Conservation (phyloP, 495 filamentous ascomycete genomes). For the Cairneyella variabilis region DNA sequence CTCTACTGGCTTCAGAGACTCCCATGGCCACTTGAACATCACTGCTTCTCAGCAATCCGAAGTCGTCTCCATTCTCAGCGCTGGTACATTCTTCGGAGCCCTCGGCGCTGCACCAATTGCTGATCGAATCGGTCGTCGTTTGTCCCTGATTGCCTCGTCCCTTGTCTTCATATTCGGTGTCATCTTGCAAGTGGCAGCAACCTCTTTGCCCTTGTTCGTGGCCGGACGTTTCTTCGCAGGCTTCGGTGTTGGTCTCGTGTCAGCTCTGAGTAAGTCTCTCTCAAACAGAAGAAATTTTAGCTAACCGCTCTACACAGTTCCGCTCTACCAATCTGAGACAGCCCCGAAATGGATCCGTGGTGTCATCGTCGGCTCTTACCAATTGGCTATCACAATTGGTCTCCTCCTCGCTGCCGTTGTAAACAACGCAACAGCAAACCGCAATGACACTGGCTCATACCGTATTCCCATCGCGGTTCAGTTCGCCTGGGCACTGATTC, state of each 20-base stretch:
- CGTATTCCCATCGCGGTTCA: conserved; percentile 82
- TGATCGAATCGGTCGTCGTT: conserved; percentile 69
- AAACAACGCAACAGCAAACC: conserved; percentile 67
- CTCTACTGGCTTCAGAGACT: conserved; percentile 59
- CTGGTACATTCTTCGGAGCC: conserved; percentile 84
- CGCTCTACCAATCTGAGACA: conserved; percentile 84
- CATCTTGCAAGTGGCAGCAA: conserved; percentile 67
- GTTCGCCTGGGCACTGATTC: conserved; percentile 75
- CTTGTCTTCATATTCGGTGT: conserved; percentile 76
- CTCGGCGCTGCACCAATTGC: conserved; percentile 62
- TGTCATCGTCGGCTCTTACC: conserved; percentile 78
- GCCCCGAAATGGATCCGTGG: conserved; percentile 85
- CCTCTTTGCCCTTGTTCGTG: conserved; percentile 61
- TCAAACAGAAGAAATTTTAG: too few relatives aligned
- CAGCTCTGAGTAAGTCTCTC: conserved; percentile 54
- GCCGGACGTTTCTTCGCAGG: conserved; percentile 80
- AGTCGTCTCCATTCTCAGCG: conserved; percentile 81
- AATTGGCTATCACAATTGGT: conserved; percentile 82
- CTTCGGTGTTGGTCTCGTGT: conserved; percentile 77
- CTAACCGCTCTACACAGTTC: too few relatives aligned
- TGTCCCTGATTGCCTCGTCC: conserved; percentile 59
- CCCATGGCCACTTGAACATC: conserved; percentile 48
- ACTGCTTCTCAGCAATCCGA: conserved; percentile 59
- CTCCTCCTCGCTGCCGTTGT: conserved; percentile 76
- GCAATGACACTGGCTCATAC: conserved; percentile 60